Evolutionary conservation across 768 basidiomycete genomes (phyloP).

Genomic region (Phaeotremella skinneri): DNA sequence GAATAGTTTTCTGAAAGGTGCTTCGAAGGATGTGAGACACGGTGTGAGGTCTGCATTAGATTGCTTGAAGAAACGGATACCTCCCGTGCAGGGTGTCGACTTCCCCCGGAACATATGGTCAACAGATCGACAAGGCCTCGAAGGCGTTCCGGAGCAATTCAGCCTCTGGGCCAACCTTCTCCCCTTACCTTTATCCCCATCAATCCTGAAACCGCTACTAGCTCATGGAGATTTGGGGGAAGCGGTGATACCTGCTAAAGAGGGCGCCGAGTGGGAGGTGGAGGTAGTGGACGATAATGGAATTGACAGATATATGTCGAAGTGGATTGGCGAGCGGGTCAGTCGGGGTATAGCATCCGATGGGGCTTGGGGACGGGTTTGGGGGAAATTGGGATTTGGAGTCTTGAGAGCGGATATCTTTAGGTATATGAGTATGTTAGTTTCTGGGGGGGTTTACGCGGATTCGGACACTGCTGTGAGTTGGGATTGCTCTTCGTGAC

Average conservation of each 20-base stretch:
- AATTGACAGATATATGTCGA: slow-evolving; percentile 19
- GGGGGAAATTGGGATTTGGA: slow-evolving; percentile 17
- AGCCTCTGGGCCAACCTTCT: slow-evolving; percentile 18
- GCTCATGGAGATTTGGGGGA: not conserved
- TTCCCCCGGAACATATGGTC: slow-evolving; percentile 23
- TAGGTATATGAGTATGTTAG: slow-evolving; percentile 23
- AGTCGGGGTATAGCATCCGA: slow-evolving; percentile 7
- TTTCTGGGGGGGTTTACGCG: slow-evolving; percentile 20
- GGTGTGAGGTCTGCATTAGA: slow-evolving; percentile 1
- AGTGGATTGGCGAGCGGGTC: slow-evolving; percentile 20
- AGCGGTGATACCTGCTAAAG: slow-evolving; percentile 4
- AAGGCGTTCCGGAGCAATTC: slow-evolving; percentile 11
- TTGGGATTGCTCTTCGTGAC: too few species aligned
- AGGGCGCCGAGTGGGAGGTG: slow-evolving; percentile 22
- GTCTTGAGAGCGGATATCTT: slow-evolving; percentile 26
- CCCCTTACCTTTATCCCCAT: slow-evolving; percentile 12
- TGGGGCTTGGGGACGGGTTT: slow-evolving; percentile 14
- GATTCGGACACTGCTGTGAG: slow-evolving; percentile 28
- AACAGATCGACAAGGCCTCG: slow-evolving; percentile 6
- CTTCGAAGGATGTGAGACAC: not conserved
- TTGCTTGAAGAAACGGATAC: not conserved
- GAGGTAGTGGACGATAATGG: slow-evolving; percentile 16
- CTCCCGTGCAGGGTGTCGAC: not conserved
- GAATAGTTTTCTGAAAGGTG: not conserved
- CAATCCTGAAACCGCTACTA: not conserved